Evolutionary conservation across 2,329 filamentous ascomycete species (phyloP).

Genomic region (Chrysoporthe cubensis): DNA sequence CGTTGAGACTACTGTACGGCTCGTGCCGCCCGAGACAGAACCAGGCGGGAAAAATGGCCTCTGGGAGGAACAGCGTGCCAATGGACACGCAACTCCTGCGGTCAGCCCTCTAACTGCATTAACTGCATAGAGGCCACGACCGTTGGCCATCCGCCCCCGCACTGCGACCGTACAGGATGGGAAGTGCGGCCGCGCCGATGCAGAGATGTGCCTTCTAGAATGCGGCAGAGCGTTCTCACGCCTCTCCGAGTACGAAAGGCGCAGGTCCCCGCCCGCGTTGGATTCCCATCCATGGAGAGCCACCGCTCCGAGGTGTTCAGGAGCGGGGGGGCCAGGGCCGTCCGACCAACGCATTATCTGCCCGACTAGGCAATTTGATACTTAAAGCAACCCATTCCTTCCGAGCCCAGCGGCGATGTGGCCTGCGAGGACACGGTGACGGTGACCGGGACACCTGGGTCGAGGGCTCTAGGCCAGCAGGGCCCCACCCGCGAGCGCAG

Average conservation of each 20-base stretch:
- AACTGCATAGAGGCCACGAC: neutral
- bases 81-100: neutral
- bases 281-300: conserved; percentile 1
- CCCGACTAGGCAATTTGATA: neutral
- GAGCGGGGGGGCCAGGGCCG: neutral
- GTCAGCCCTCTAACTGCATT: conserved; percentile 5
- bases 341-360: conserved; percentile 4
- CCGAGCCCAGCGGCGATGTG: neutral
- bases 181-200: conserved; percentile 9
- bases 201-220: conserved; percentile 1
- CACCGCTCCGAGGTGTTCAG: neutral
- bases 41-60: neutral
- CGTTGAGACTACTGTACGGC: conserved; percentile 18
- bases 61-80: neutral
- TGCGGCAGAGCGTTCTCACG: neutral
- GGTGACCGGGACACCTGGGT: neutral
- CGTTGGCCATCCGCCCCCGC: conserved; percentile 1
- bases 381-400: neutral
- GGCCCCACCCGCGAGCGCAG: neutral
- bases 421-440: neutral
- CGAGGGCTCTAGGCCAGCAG: neutral
- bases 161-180: neutral
- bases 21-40: conserved; percentile 20
- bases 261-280: neutral
- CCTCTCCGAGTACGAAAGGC: neutral